Percentiles rank a stretch among this genome's conserved stretches.
Conservation (phyloP, 2,329 filamentous ascomycete species). For the Grosmannia penicillata region DNA sequence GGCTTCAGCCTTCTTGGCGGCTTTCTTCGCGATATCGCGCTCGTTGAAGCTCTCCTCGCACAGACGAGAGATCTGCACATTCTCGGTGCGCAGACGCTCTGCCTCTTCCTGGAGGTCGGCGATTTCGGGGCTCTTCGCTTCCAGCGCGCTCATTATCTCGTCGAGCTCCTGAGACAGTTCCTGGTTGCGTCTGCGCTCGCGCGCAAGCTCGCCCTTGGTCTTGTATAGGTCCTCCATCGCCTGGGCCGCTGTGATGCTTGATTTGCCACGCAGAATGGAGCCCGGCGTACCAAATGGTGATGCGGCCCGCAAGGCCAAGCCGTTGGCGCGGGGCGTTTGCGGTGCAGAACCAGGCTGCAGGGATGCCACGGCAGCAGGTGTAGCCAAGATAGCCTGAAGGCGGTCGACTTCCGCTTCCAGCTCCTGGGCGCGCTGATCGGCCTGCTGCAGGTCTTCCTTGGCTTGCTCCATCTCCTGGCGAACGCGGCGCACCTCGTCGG, state of each 20-base stretch:
- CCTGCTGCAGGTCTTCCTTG: constrained; percentile 27
- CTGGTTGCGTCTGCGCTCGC: constrained; percentile 59
- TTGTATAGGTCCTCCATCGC: constrained; percentile 50
- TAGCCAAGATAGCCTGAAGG: constrained; percentile 31
- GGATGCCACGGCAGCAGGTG: constrained; percentile 13
- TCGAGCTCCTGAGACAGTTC: constrained; percentile 66
- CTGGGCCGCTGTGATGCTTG: constrained; percentile 43
- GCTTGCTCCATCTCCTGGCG: constrained; percentile 43
- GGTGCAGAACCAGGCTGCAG: constrained; percentile 31
- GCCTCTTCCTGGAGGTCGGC: constrained; percentile 74
- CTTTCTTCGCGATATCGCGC: constrained; percentile 63
- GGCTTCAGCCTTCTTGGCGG: constrained; percentile 64
- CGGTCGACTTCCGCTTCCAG: constrained; percentile 40
- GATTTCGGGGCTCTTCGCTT: constrained; percentile 76
- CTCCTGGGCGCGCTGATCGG: constrained; percentile 33
- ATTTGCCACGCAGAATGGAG: constrained; percentile 37
- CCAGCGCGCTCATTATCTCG: constrained; percentile 71
- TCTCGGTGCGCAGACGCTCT: constrained; percentile 63
- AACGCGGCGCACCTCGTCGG: constrained; percentile 41
- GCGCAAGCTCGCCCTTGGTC: constrained; percentile 57
- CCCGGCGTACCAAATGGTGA: constrained; percentile 49
- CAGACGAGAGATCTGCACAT: constrained; percentile 71
- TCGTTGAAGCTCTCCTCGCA: constrained; percentile 71
- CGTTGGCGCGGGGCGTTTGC: constrained; percentile 47
- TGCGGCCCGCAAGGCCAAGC: constrained; percentile 32